phyloP scores from a whole-genome alignment of 306 rosid genomes.

The Cucumis hystrix region DNA sequence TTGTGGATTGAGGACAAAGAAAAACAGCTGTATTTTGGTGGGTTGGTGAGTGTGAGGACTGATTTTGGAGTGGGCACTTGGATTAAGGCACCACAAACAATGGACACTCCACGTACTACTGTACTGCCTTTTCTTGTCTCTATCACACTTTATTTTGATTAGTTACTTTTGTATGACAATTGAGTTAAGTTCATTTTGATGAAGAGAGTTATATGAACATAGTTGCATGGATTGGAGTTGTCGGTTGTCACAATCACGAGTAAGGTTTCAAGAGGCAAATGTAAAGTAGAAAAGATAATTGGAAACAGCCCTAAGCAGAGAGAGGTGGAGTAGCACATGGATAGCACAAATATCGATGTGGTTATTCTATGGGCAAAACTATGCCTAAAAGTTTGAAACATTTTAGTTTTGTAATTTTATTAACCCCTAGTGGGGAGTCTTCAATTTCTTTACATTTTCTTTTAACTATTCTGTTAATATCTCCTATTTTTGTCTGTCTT shows the following conservation, averaged over 20 bases:
- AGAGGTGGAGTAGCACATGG: not conserved
- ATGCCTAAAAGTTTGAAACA: no score
- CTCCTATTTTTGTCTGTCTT: no score
- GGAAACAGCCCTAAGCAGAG: not conserved
- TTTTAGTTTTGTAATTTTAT: no score
- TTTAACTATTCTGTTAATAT: no score
- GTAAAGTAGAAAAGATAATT: not conserved
- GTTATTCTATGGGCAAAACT: no score
- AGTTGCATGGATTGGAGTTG: not conserved
- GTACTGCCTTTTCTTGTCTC: not conserved
- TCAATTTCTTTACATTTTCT: no score
- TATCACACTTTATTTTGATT: no score
- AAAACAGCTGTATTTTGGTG: not conserved
- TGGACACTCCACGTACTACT: not conserved
- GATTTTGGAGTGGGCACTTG: not conserved
- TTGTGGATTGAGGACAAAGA: not conserved
- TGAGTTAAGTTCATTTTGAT: no score
- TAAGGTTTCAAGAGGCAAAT: not conserved
- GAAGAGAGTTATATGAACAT: not conserved
- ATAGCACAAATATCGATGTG: not conserved
- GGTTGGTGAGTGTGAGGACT: not conserved
- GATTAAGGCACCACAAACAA: not conserved
- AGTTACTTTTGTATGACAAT: no score
- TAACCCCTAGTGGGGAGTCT: no score
- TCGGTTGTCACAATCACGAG: no score